phyloP scores from a whole-genome alignment of 2,329 filamentous ascomycete species.

The Lachnellula willkommii region DNA sequence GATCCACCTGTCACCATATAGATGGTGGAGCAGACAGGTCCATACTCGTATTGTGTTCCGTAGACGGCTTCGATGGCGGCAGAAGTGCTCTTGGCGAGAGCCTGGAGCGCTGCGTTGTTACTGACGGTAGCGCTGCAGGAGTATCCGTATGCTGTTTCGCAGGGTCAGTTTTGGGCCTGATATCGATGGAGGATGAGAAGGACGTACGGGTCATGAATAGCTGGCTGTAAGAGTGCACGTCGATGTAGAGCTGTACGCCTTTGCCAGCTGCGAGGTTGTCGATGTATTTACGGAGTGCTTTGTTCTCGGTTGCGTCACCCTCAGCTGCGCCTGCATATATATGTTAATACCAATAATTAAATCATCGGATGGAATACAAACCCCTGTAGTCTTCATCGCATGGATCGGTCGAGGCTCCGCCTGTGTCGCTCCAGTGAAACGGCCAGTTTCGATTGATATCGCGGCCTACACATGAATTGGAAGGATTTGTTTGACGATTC shows the following conservation, averaged over 20 bases:
- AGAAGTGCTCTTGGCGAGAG: constrained; percentile 44
- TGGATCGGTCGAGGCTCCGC: constrained; percentile 46
- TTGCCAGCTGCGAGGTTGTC: constrained; percentile 38
- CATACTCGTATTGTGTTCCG: constrained; percentile 37
- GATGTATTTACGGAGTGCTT: constrained; percentile 44
- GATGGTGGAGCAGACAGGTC: constrained; percentile 54
- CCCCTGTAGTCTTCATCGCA: constrained; percentile 45
- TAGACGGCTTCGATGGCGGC: constrained; percentile 52
- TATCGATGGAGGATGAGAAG: background rate
- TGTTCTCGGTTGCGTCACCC: constrained; percentile 48
- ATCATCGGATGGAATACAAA: constrained; percentile 42
- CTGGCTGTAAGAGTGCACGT: constrained; percentile 61
- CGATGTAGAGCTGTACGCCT: constrained; percentile 57
- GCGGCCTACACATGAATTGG: constrained; percentile 41
- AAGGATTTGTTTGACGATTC: constrained; percentile 43
- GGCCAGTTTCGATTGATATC: constrained; percentile 59
- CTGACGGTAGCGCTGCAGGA: constrained; percentile 44
- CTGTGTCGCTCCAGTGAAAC: constrained; percentile 42
- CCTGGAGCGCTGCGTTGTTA: constrained; percentile 44
- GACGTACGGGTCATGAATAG: constrained; percentile 44
- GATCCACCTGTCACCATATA: constrained; percentile 49
- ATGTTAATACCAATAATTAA: constrained; percentile 16
- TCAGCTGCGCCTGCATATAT: constrained; percentile 32
- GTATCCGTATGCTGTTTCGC: constrained; percentile 48
- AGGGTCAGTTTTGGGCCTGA: background rate